Base-by-base conservation (phyloP, 2,329 filamentous ascomycete genomes). In the Cytospora leucostoma region DNA sequence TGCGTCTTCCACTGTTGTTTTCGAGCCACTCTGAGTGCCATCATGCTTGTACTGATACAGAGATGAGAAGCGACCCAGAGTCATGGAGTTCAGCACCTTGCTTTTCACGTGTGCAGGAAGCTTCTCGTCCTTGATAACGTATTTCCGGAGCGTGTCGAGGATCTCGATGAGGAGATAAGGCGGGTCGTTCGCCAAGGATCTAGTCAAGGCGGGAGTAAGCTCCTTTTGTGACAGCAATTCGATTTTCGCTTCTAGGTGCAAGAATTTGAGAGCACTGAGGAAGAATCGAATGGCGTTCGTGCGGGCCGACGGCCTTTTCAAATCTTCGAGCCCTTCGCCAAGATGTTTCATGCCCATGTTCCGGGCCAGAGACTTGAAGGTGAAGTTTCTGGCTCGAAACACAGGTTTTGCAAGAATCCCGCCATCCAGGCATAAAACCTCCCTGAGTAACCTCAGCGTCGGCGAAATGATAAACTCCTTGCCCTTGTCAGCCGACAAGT, bases 391-490 rank as follows among this genome's bases (percentile, higher is more conserved):
- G 37, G 88, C 88, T 59, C 89, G 84, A 73, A 96, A 96, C 38
- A 97, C 82, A 53, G 88, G 83, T 68, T 86, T 88, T 34, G 93
- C 92, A 61, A 93, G 82, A 50, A 87, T 85, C 15, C 95, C 96
- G 17, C 93, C 93, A 75, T 98, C 93, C 67, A 97, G 90, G 61
- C 83, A 87, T 17, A 92, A 86, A n/a, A 93, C 83, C 76, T 99
- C 94, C 58, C 89, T 91, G 65, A 99, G 82, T 58, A 99, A 79
- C 62, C 94, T 88, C 64, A 99, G 78, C 32, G 91, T 93, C 0
- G 95, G 94, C 3, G 92, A 95, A 65, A 97, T 93, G 64, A 98
- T 80, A 74, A 91, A 92, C 47, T 93, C 92, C 72, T 96, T 97
- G 55, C 87, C 84, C 74, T 92, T 93, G 32, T 91, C 88, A 0